These are phyloP conservation scores for Plasmodium knowlesi DNA, from an alignment of 169 alveolate species.

Conservation along the genomic window DNA sequence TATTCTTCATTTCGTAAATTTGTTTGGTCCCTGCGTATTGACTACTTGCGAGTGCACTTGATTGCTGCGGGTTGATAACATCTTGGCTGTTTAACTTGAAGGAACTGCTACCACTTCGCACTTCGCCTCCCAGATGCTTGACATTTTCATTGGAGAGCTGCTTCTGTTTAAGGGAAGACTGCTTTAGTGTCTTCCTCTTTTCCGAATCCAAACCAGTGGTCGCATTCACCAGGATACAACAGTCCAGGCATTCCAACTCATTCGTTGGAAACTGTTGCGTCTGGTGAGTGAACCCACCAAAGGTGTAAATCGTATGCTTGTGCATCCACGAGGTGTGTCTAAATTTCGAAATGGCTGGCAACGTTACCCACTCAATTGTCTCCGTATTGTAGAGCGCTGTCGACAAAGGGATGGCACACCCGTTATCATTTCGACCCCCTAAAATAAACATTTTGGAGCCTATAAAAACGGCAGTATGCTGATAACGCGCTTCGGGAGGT, in stretches of 20 bases:
- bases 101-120: constrained; percentile 10
- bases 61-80: constrained; percentile 27
- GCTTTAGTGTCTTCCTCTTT: constrained; percentile 36
- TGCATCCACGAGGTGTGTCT: constrained; percentile 94
- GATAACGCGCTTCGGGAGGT: constrained; percentile 93
- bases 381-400: constrained; percentile 96
- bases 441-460: constrained; percentile 93
- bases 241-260: constrained; percentile 85
- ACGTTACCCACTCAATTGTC: constrained; percentile 94
- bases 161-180: constrained; percentile 63
- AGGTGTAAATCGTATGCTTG: constrained; percentile 91
- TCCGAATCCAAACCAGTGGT: constrained; percentile 38
- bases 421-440: constrained; percentile 97
- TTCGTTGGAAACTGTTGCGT: constrained; percentile 94
- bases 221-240: constrained; percentile 70
- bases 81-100: constrained; percentile 46
- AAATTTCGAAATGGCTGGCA: constrained; percentile 92
- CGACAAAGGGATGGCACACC: constrained; percentile 88
- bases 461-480: constrained; percentile 91
- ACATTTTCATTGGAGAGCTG: constrained; percentile 12
- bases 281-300: constrained; percentile 97
- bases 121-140: not conserved
- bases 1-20: not conserved
- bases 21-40: constrained; percentile 16
- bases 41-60: not conserved